phyloP scores from a whole-genome alignment of 768 basidiomycete genomes.

The Inosperma sp. region DNA sequence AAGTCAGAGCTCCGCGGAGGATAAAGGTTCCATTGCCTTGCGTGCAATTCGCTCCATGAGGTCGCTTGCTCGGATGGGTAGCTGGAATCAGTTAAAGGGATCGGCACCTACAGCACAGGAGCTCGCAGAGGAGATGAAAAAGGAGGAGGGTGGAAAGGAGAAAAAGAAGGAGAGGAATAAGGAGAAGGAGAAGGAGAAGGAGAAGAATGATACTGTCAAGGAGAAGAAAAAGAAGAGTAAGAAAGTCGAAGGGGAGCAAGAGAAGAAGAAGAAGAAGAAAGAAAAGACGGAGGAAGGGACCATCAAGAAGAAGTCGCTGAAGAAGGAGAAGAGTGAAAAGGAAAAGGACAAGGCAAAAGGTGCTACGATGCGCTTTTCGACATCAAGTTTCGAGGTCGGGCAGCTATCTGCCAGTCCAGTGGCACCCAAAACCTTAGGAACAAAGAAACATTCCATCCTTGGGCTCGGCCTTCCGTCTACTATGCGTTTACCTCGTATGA shows the following conservation, averaged over 20 bases:
- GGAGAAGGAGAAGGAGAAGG: constrained; percentile 25
- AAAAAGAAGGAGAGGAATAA: constrained; percentile 21
- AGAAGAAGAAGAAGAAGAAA: constrained; percentile 29
- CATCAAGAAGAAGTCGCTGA: constrained; percentile 17
- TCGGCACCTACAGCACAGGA: constrained; percentile 14
- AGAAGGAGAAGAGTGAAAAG: constrained; percentile 28
- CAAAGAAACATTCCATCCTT: constrained; percentile 59
- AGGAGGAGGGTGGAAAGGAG: constrained; percentile 32
- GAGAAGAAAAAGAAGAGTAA: constrained; percentile 28
- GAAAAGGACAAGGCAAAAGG: too few relatives aligned
- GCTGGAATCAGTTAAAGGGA: constrained; percentile 60
- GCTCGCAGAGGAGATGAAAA: constrained; percentile 23
- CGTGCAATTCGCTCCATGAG: constrained; percentile 75
- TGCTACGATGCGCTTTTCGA: constrained; percentile 46
- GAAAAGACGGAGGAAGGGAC: constrained; percentile 31
- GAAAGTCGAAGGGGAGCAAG: constrained; percentile 24
- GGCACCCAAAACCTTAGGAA: constrained; percentile 37
- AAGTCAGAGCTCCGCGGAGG: constrained; percentile 15
- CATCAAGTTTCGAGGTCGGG: constrained; percentile 66
- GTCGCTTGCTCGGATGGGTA: constrained; percentile 65
- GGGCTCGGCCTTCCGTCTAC: constrained; percentile 59
- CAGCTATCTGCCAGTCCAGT: constrained; percentile 35
- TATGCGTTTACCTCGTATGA: constrained; percentile 39
- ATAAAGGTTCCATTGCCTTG: constrained; percentile 59
- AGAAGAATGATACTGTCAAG: constrained; percentile 30